Evolutionary conservation across 805 yeast species (phyloP), one percentile per base, ranked within the genome.

Genomic region (Zygotorulaspora sp.): DNA sequence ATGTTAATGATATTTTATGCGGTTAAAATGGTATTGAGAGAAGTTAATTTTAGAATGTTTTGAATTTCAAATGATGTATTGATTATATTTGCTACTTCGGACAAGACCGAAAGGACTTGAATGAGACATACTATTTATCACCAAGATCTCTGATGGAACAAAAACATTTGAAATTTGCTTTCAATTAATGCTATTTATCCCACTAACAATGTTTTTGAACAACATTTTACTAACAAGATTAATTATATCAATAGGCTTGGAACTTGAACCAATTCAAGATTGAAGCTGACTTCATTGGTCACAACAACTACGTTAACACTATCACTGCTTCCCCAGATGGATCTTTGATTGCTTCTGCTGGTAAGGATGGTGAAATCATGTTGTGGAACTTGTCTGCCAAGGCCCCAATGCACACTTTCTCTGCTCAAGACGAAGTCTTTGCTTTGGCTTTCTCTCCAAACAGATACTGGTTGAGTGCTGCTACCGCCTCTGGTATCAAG

Each of bases 381-480:
- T 81, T 92, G 69, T 92, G 99, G 99, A 94, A 89, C 77, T 78
- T 90, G 74, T 77, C 80, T 78, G 71, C 78, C 62, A 79, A 83
- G 77, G 70, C 73, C 65, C 80, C 89, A 65, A 77, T 89, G 66
- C 90, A 88, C 95, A 81, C 96, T 65, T 80, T 92, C 71, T 75
- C 78, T 63, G 90, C 96, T 62, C 87, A 92, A 71, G 92, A 90
- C 67, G 97, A 90, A 79, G 88, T 92, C 61, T 86, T 86, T 73
- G 94, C 97, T 69, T 80, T 92, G 68, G 95, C 97, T 62, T 92
- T 92, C 95, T 90, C 97, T 71, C 98, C 99, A 76, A 86, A 86
- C 95, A 89, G 98, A 83, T 92, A 86, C 94, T 92, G 98, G 98
- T 84, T 92, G 72, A 90, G 95, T 70, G 98, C 97, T 75, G 97